These are phyloP conservation scores for Crithidia expoeki DNA, from an alignment of 208 protist genomes.

Conservation along the genomic window DNA sequence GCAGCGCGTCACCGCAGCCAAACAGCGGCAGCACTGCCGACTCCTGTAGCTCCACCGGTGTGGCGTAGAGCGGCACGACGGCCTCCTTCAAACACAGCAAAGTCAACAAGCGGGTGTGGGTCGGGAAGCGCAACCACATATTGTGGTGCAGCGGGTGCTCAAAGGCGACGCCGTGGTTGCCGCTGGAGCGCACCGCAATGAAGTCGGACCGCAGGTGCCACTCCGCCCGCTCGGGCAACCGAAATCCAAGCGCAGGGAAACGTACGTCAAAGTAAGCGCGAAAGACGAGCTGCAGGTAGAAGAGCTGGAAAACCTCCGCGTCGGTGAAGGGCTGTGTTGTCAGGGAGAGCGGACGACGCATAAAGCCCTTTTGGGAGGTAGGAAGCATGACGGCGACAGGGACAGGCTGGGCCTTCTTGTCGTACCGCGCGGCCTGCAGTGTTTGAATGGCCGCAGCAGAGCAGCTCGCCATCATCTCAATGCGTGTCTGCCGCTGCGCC, in stretches of 20 bases:
- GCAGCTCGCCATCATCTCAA: slow-evolving; percentile 31
- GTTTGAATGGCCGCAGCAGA: slow-evolving; percentile 15
- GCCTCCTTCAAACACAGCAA: slow-evolving; percentile 64
- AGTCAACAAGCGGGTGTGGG: slow-evolving; percentile 48
- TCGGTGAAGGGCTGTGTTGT: slow-evolving; percentile 74
- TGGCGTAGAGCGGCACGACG: slow-evolving; percentile 68
- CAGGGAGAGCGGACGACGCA: slow-evolving; percentile 37
- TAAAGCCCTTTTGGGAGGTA: slow-evolving; percentile 32
- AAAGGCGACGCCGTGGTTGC: slow-evolving; percentile 54
- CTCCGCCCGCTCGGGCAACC: slow-evolving; percentile 11
- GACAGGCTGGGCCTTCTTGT: slow-evolving; percentile 17
- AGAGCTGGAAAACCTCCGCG: slow-evolving; percentile 86
- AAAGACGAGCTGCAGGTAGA: slow-evolving; percentile 85
- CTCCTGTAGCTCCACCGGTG: slow-evolving; percentile 31
- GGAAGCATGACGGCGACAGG: slow-evolving; percentile 43
- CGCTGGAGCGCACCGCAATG: slow-evolving; percentile 44
- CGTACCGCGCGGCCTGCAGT: slow-evolving; percentile 7
- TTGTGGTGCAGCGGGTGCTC: slow-evolving; percentile 47
- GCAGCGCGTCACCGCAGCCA: slow-evolving; percentile 42
- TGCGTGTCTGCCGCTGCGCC: slow-evolving; percentile 28
- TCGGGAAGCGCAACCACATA: slow-evolving; percentile 68
- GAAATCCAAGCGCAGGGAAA: slow-evolving; percentile 48
- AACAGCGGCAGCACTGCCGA: slow-evolving; percentile 56
- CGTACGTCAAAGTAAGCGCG: slow-evolving; percentile 78
- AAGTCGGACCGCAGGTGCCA: slow-evolving; percentile 54